Percentiles rank a stretch among this genome's conserved stretches.
Conservation (phyloP, 2,329 filamentous ascomycete genomes). For the Ceratocystis destructans region DNA sequence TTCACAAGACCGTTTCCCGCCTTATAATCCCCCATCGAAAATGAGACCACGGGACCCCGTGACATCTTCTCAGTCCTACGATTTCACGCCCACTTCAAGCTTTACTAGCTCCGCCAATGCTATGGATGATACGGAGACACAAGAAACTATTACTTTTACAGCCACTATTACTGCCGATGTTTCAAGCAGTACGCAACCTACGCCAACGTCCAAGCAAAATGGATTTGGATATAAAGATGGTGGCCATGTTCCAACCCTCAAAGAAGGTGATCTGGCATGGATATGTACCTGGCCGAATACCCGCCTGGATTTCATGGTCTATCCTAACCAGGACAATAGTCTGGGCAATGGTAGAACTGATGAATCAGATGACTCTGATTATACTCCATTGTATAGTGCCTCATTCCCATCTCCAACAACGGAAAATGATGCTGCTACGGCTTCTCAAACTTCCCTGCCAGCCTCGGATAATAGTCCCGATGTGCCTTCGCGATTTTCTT, state of each 20-base stretch:
- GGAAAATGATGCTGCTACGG: neutral
- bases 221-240: slow-evolving; percentile 26
- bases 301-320: slow-evolving; percentile 43
- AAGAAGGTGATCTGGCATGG: slow-evolving; percentile 41
- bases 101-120: slow-evolving; percentile 9
- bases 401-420: slow-evolving; percentile 17
- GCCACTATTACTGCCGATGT: slow-evolving; percentile 10
- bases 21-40: slow-evolving; percentile 18
- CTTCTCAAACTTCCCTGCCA: neutral
- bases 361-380: neutral
- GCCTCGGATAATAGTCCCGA: neutral
- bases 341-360: slow-evolving; percentile 17
- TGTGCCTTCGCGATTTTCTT: neutral
- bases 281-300: slow-evolving; percentile 46
- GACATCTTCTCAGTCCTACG: neutral
- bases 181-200: slow-evolving; percentile 10
- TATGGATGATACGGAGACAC: slow-evolving; percentile 20
- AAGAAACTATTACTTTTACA: slow-evolving; percentile 13
- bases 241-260: slow-evolving; percentile 26
- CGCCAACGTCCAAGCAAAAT: neutral
- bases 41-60: slow-evolving; percentile 20
- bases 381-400: slow-evolving; percentile 6
- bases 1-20: slow-evolving; percentile 30
- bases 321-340: slow-evolving; percentile 39
- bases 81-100: neutral